These are phyloP conservation scores for Pugionium dolabratum DNA, from an alignment of 345 rosid species.

Conservation along the genomic window DNA sequence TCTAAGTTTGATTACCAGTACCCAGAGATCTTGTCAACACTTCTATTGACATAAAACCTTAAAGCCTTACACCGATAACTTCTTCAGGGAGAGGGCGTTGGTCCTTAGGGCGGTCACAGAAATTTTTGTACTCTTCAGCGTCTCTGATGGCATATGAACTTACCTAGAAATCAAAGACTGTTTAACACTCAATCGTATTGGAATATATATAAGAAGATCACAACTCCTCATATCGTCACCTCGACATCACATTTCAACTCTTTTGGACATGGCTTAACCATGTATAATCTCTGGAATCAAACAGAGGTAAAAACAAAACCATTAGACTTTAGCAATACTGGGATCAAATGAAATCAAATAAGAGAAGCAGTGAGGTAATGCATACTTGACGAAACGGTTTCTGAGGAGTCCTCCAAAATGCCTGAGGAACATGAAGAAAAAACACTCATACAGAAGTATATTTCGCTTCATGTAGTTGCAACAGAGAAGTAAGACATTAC, in stretches of 20 bases:
- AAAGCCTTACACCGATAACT: conserved; percentile 71
- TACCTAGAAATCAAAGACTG: conserved; percentile 40
- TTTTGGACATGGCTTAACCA: conserved; percentile 93
- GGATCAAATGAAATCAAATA: neutral
- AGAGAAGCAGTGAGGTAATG: neutral
- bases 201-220: neutral
- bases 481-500: conserved; percentile 38
- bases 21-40: no score
- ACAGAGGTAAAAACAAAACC: neutral
- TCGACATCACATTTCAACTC: conserved; percentile 87
- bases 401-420: conserved; percentile 86
- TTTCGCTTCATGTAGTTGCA: neutral
- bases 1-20: neutral
- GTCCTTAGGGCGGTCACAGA: conserved; percentile 78
- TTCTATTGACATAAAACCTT: neutral
- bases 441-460: neutral
- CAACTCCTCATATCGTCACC: conserved; percentile 46
- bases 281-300: conserved; percentile 63
- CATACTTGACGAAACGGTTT: conserved; percentile 89
- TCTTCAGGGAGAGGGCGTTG: conserved; percentile 88
- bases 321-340: no score
- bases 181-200: no score
- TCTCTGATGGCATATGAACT: conserved; percentile 79
- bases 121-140: conserved; percentile 83
- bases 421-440: conserved; percentile 43